phyloP scores from a whole-genome alignment of 2,329 filamentous ascomycete species.

The Torrubiella hemipterigena region DNA sequence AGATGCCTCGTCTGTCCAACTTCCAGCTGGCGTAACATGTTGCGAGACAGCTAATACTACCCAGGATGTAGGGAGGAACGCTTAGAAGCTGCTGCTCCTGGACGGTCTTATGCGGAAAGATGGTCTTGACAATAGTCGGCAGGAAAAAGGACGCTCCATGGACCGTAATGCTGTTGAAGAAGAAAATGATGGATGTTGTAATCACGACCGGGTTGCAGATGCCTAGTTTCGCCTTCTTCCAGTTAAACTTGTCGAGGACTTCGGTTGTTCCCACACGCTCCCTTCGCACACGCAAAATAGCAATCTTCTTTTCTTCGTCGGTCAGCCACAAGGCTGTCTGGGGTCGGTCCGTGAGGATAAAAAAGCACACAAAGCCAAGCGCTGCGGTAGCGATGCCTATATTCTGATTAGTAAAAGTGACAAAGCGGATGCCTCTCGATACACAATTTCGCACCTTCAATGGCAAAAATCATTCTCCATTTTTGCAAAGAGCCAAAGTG shows the following conservation, averaged over 20 bases:
- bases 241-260: slow-evolving; percentile 50
- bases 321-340: slow-evolving; percentile 54
- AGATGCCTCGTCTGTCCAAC: slow-evolving; percentile 44
- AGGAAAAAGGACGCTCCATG: slow-evolving; percentile 62
- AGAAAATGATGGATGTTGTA: slow-evolving; percentile 43
- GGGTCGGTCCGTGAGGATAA: slow-evolving; percentile 55
- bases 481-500: slow-evolving; percentile 39
- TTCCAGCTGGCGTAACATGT: slow-evolving; percentile 47
- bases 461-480: slow-evolving; percentile 62
- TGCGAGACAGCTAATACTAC: slow-evolving; percentile 48
- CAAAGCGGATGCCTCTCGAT: no score
- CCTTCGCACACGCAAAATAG: slow-evolving; percentile 44
- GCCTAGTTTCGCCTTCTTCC: slow-evolving; percentile 44
- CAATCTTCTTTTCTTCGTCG: slow-evolving; percentile 48
- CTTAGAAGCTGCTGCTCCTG: slow-evolving; percentile 56
- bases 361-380: slow-evolving; percentile 44
- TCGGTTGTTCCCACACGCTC: slow-evolving; percentile 47
- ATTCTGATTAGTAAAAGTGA: no score
- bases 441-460: slow-evolving; percentile 49
- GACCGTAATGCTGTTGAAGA: slow-evolving; percentile 59
- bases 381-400: slow-evolving; percentile 46
- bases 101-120: slow-evolving; percentile 46
- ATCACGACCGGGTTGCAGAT: slow-evolving; percentile 48
- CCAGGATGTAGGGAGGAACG: slow-evolving; percentile 57
- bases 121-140: slow-evolving; percentile 57